Evolutionary conservation across 768 basidiomycete species (phyloP).

Genomic region (Pleurotus tuoliensis): DNA sequence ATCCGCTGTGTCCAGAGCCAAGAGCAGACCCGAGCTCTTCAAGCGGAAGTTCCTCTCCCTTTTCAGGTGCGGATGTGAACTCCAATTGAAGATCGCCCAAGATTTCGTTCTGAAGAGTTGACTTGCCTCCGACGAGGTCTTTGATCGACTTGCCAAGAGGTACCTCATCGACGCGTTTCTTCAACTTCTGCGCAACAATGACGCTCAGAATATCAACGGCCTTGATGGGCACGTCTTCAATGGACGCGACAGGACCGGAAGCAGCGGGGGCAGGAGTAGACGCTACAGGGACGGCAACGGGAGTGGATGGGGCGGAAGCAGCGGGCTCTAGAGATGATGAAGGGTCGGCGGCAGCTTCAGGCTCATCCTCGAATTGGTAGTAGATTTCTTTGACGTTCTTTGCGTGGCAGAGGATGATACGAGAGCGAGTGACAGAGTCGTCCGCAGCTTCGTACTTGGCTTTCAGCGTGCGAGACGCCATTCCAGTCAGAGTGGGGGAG

Average conservation of each 20-base stretch:
- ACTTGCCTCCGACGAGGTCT: slow-evolving; percentile 97
- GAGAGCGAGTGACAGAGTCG: slow-evolving; percentile 73
- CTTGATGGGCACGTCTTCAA: slow-evolving; percentile 91
- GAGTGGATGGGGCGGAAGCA: slow-evolving; percentile 33
- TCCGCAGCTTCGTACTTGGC: slow-evolving; percentile 92
- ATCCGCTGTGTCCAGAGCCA: slow-evolving; percentile 75
- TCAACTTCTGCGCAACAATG: slow-evolving; percentile 96
- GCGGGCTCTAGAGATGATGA: slow-evolving; percentile 31
- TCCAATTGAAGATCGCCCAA: slow-evolving; percentile 95
- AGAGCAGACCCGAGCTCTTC: slow-evolving; percentile 92
- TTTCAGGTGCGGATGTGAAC: slow-evolving; percentile 93
- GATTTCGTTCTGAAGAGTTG: slow-evolving; percentile 98
- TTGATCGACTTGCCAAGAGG: slow-evolving; percentile 94
- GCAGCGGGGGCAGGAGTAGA: slow-evolving; percentile 42
- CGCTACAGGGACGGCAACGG: slow-evolving; percentile 36
- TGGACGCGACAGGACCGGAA: slow-evolving; percentile 60
- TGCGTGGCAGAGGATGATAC: slow-evolving; percentile 86
- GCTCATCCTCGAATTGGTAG: slow-evolving; percentile 94
- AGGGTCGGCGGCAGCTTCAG: slow-evolving; percentile 38
- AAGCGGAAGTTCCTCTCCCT: slow-evolving; percentile 94
- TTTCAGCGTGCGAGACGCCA: slow-evolving; percentile 88
- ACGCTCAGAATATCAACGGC: slow-evolving; percentile 82
- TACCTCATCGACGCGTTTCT: slow-evolving; percentile 89
- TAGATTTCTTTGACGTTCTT: slow-evolving; percentile 98
- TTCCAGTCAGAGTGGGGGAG: slow-evolving; percentile 92